Base-by-base conservation (phyloP, 371 early-diverging fungal species). In the Saksenaea oblongispora region DNA sequence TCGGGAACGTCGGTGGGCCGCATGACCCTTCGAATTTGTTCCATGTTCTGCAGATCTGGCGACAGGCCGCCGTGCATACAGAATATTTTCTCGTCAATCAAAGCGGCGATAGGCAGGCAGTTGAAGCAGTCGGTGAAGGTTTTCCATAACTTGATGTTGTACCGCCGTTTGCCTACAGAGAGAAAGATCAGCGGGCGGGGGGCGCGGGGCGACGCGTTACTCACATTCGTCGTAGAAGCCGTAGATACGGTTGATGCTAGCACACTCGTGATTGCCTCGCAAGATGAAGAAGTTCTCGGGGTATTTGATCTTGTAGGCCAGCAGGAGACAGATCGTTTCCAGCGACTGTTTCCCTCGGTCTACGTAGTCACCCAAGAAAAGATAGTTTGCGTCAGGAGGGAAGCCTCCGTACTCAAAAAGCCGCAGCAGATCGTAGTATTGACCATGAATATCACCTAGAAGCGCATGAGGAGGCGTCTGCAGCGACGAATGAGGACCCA, bases 41-140 rank as follows among this genome's bases (percentile, higher is more conserved):
- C 97, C 91, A 98, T 91, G 56, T 83, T 91, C 53, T 84, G 83
- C 27, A 92, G 80, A 67, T 87, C 89, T 3, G 99, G 99, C n/a
- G 98, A 98, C 47, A 99, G 87, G 18, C 99, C 99, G 22, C 99
- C 99, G 75, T 99, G 99, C 79, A 99, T 95, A 74, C 96, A 95
- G 67, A 99, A 93, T 61, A 98, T 96, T 85, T 95, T 95, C 73
- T 93, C 95, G 70, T 95, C 99, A 53, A 99, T 91, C 55, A 99
- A 81, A 4, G 97, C 99, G 14, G 97, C 95, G 57, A 99, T 91
- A 2, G 99, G 99, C 59, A 99, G 80, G 66, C 97, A 97, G 75
- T 99, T 98, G 85, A 99, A 99, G 51, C 93, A 93, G 72, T 98
- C 98, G 5, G 96, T 96, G 72, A 99, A 99, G 15, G 89, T 89